Percentiles rank a stretch among this genome's conserved stretches.
phyloP scores from a whole-genome alignment of 179 eudicot species.

The Silene vulgaris region DNA sequence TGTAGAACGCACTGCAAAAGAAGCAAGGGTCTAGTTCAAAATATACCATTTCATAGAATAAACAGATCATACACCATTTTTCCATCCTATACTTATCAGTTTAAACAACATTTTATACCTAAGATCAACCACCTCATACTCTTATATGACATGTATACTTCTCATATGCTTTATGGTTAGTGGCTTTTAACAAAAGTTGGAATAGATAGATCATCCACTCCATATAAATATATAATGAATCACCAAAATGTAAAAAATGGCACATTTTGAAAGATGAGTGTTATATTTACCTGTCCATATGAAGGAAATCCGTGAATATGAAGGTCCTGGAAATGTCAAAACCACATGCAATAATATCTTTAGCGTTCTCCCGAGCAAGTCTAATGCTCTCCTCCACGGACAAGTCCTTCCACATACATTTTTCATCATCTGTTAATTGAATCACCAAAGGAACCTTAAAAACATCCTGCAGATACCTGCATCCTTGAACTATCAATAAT shows the following conservation, averaged over 20 bases:
- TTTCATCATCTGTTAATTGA: slow-evolving; percentile 96
- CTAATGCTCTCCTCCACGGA: slow-evolving; percentile 87
- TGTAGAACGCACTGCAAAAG: slow-evolving; percentile 63
- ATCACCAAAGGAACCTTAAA: slow-evolving; percentile 96
- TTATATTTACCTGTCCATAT: slow-evolving; percentile 78
- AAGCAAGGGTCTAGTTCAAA: background rate
- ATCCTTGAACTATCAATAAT: slow-evolving; percentile 30
- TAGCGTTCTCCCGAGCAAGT: slow-evolving; percentile 96
- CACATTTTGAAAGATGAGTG: background rate
- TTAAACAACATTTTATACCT: slow-evolving; percentile 4
- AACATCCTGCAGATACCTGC: slow-evolving; percentile 94
- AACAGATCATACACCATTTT: background rate
- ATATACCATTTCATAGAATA: background rate
- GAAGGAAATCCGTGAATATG: slow-evolving; percentile 82
- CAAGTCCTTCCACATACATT: slow-evolving; percentile 92
- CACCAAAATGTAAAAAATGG: background rate
- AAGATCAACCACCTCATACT: background rate
- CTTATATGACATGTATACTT: background rate
- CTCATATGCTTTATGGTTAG: background rate
- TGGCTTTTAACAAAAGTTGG: background rate
- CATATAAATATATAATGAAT: background rate
- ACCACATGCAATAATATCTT: slow-evolving; percentile 96
- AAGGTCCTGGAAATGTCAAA: slow-evolving; percentile 84
- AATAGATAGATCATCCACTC: background rate
- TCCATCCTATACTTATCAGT: background rate